These are phyloP conservation scores for Dispira simplex DNA, from an alignment of 192 early-diverging fungal genomes.

Conservation along the genomic window DNA sequence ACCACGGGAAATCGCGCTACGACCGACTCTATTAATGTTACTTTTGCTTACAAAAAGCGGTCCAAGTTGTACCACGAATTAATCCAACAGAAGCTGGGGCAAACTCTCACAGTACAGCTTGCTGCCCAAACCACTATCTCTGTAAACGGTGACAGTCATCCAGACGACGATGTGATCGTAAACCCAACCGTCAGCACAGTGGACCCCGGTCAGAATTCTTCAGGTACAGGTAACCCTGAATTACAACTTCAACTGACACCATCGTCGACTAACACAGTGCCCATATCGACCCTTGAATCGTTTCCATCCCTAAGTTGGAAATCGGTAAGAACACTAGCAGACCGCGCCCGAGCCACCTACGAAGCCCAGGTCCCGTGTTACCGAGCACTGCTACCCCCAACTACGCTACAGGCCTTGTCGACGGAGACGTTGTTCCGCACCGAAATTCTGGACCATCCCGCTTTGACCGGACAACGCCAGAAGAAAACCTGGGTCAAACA, in stretches of 20 bases:
- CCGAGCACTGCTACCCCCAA: neutral
- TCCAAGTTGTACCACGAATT: slow-evolving; percentile 14
- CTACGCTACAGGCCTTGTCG: too few species aligned
- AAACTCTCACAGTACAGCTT: slow-evolving; percentile 8
- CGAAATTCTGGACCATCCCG: slow-evolving; percentile 17
- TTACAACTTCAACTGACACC: neutral
- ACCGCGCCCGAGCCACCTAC: neutral
- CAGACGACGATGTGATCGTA: neutral
- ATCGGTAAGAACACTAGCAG: neutral
- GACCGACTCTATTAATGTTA: neutral
- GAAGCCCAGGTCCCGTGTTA: neutral
- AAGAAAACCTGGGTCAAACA: slow-evolving; percentile 28
- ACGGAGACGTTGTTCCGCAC: neutral
- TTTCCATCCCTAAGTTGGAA: neutral
- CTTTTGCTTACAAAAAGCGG: neutral
- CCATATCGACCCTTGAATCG: too few species aligned
- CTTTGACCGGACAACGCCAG: slow-evolving; percentile 13
- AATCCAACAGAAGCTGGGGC: slow-evolving; percentile 12
- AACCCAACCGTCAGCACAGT: neutral
- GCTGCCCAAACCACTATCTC: neutral
- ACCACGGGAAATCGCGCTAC: neutral
- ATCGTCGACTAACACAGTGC: neutral
- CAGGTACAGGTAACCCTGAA: neutral
- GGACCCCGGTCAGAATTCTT: neutral
- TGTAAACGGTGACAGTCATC: neutral